These are phyloP conservation scores for Blastobotrys malaysiensis DNA, from an alignment of 1,139 yeast species.

Conservation along the genomic window DNA sequence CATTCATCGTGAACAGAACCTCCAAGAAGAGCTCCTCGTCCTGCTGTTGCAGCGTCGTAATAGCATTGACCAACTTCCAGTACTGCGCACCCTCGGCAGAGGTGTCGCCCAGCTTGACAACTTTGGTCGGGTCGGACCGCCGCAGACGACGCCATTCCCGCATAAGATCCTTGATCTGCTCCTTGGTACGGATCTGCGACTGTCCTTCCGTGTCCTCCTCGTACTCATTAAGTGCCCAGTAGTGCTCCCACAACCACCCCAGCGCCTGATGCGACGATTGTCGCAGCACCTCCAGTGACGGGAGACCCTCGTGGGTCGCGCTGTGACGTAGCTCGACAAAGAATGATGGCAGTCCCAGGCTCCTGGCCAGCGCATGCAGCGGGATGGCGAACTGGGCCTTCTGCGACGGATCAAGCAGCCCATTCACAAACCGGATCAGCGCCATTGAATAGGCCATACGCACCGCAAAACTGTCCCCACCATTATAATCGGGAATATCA, in stretches of 20 bases:
- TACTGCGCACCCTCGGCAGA: constrained; percentile 18
- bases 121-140: constrained; percentile 41
- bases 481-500: constrained; percentile 44
- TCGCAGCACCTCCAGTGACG: constrained; percentile 63
- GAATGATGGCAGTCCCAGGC: constrained; percentile 64
- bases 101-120: constrained; percentile 25
- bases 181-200: constrained; percentile 16
- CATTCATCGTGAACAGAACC: constrained; percentile 27
- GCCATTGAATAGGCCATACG: constrained; percentile 68
- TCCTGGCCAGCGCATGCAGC: constrained; percentile 64
- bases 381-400: constrained; percentile 76
- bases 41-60: constrained; percentile 12
- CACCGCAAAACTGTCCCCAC: constrained; percentile 28
- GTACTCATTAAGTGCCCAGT: constrained; percentile 53
- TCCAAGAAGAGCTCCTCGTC: constrained; percentile 22
- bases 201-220: constrained; percentile 21
- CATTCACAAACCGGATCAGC: constrained; percentile 82
- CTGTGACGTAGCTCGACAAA: constrained; percentile 89
- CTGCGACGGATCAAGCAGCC: constrained; percentile 82
- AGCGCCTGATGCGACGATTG: constrained; percentile 55
- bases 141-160: constrained; percentile 40
- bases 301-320: constrained; percentile 86
- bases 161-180: constrained; percentile 28
- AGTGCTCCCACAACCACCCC: constrained; percentile 67
- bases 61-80: constrained; percentile 17